phyloP scores from a whole-genome alignment of 768 basidiomycete species.

The Coprinopsis sp. region DNA sequence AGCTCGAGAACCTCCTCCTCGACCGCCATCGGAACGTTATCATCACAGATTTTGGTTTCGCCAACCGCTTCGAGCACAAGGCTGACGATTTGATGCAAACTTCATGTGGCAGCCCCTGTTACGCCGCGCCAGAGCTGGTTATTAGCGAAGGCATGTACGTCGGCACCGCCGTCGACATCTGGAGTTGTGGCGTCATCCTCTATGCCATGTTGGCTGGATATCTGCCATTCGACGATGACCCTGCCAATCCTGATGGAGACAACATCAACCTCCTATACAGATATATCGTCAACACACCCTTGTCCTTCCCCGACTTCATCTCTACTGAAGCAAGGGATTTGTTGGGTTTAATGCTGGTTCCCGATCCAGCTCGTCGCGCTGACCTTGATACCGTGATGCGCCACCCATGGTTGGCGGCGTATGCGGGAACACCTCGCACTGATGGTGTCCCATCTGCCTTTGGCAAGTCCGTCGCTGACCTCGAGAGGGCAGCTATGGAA shows the following conservation, averaged over 20 bases:
- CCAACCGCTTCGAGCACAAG: constrained; percentile 93
- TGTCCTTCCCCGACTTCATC: constrained; percentile 96
- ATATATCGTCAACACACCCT: constrained; percentile 95
- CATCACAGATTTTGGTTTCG: constrained; percentile 99
- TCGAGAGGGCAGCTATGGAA: constrained; percentile 77
- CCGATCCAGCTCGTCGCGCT: constrained; percentile 79
- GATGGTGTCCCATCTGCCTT: constrained; percentile 45
- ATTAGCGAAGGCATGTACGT: constrained; percentile 96
- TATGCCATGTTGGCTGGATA: constrained; percentile 98
- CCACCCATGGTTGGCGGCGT: constrained; percentile 80
- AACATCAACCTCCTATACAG: constrained; percentile 99
- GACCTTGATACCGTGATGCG: constrained; percentile 75
- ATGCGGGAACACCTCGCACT: constrained; percentile 37
- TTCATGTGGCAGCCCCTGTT: constrained; percentile 94
- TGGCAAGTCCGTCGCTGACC: constrained; percentile 65
- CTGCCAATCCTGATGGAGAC: constrained; percentile 96
- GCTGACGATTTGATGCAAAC: constrained; percentile 98
- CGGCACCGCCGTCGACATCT: constrained; percentile 96
- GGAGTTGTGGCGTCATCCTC: constrained; percentile 93
- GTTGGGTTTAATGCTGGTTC: constrained; percentile 88
- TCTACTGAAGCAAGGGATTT: constrained; percentile 79
- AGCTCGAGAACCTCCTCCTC: constrained; percentile 95
- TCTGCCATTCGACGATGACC: constrained; percentile 99
- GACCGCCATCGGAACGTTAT: constrained; percentile 98
- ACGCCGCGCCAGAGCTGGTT: constrained; percentile 97